Base-by-base conservation (phyloP, 306 rosid species). In the Quercus glauca region DNA sequence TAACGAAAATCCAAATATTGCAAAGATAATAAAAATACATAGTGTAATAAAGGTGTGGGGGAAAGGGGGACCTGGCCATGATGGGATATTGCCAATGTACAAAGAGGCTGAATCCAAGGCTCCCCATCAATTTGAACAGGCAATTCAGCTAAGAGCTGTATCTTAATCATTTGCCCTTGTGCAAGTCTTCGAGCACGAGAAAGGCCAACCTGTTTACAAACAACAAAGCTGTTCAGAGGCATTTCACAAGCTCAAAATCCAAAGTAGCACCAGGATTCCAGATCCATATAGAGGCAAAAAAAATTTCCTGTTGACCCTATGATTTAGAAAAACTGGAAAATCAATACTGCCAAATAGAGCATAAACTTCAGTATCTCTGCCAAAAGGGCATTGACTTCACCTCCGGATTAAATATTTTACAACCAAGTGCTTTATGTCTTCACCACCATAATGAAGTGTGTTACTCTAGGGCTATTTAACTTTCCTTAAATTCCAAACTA, bases 121-220 rank as follows among this genome's bases (percentile, higher is more conserved):
- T 96, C 99, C 75, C 99, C 99, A 84, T 96, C 99, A 81, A 96
- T 84, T 83, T 96, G 99, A 78, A 96, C 98, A 74, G 99, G 99
- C 71, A 96, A 84, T 73, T 86, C 76, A 31, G 96, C 92, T 86
- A 78, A 90, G 51, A 93, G 83, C 79, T 83, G 94, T 88, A 96
- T 89, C 91, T 89, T 93, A 77, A 96, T 93, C 67, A 90, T 87
- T 84, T 88, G 92, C 58, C 99, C 99, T 89, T 96, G 99, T 12
- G 99, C 99, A 71, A 96, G 97, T 80, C 99, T 89, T 68, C 96
- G 89, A 82, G 99, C 99, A 79, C 97, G 96, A 76, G 99, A 96
- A 79, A 96, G 99, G 41, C 98, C 99, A 59, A 93, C 98, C 98
- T 96, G 84, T 85, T 84, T 18, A 72, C 72, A 75, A 65, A 80